phyloP scores from a whole-genome alignment of 768 basidiomycete species.

The Tricholoma flavovirens region DNA sequence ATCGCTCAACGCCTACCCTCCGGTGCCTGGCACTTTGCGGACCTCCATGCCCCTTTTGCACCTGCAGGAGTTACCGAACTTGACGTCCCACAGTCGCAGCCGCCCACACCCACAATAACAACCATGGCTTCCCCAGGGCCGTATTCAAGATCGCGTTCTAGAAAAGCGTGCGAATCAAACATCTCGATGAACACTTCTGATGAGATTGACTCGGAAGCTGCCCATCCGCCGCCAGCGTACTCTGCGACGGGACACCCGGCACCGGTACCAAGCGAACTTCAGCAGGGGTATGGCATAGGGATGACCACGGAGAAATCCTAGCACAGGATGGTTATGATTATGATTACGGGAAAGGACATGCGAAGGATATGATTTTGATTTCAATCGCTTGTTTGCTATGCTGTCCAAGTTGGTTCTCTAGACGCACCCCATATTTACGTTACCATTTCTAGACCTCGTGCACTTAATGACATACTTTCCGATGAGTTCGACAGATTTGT shows the following conservation, averaged over 20 bases:
- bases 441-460: too few relatives aligned
- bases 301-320: background rate
- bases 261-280: background rate
- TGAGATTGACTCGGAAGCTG: constrained; percentile 15
- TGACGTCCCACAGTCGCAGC: constrained; percentile 22
- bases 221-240: constrained; percentile 26
- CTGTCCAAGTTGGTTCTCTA: too few relatives aligned
- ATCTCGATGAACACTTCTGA: constrained; percentile 7
- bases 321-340: background rate
- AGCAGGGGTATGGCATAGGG: background rate
- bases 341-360: too few relatives aligned
- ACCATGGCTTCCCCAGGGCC: background rate
- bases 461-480: too few relatives aligned
- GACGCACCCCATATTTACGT: too few relatives aligned
- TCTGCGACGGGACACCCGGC: background rate
- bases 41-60: constrained; percentile 34
- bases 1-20: constrained; percentile 47
- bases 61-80: constrained; percentile 34
- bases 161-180: constrained; percentile 19
- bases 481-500: too few relatives aligned
- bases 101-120: constrained; percentile 14
- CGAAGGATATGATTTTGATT: too few relatives aligned
- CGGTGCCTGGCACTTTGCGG: constrained; percentile 51
- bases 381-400: too few relatives aligned
- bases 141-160: background rate